A percentile compares a stretch with the other conserved stretches of the same genome.
Conservation (phyloP, 257 asterid genomes). For the Solanum chaucha region DNA sequence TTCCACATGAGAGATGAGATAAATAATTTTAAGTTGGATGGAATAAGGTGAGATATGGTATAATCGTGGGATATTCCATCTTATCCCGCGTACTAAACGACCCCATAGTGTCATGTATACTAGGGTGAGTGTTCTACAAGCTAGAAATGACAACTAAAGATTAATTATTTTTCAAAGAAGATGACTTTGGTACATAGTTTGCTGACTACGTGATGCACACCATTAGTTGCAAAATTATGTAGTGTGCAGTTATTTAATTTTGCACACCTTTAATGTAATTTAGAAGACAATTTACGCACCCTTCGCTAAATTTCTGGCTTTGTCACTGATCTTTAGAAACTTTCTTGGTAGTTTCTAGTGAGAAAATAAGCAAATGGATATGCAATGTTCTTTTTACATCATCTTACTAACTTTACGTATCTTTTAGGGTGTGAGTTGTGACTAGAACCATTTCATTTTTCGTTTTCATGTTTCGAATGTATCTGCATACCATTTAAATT, state of each 20-base stretch:
- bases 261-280: no score
- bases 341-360: background rate
- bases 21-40: background rate
- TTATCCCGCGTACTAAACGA: background rate
- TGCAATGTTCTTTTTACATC: background rate
- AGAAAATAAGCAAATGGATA: background rate
- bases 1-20: background rate
- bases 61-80: background rate
- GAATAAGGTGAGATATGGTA: background rate
- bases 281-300: no score
- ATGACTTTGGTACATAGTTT: background rate
- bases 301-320: no score
- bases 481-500: background rate
- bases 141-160: background rate
- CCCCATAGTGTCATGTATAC: background rate
- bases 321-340: background rate
- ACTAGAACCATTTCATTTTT: background rate
- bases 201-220: background rate
- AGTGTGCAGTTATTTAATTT: background rate
- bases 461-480: background rate
- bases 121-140: background rate
- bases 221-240: background rate
- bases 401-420: background rate
- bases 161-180: background rate
- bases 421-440: background rate